phyloP scores from a whole-genome alignment of 345 rosid species.

The Eucalyptus erythrocorys region DNA sequence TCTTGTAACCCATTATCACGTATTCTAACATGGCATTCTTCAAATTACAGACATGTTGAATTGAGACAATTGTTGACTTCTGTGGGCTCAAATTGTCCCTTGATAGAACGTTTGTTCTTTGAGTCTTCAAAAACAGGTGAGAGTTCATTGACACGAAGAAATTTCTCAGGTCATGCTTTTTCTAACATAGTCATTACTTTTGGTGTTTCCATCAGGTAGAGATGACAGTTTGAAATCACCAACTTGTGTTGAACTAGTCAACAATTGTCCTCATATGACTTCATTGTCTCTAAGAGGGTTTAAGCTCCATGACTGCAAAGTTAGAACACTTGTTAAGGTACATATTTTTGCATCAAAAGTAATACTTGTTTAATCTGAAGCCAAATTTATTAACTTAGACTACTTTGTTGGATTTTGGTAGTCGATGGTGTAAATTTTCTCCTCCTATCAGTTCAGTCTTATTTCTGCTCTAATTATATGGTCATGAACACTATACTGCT shows the following conservation, averaged over 20 bases:
- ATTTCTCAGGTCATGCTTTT: constrained; percentile 2
- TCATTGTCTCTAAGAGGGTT: constrained; percentile 82
- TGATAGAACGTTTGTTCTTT: constrained; percentile 65
- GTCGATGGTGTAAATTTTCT: not conserved
- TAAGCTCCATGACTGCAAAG: constrained; percentile 53
- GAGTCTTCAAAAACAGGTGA: constrained; percentile 63
- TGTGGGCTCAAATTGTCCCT: constrained; percentile 45
- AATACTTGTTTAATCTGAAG: not conserved
- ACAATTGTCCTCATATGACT: constrained; percentile 53
- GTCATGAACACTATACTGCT: not conserved
- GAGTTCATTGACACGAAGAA: not conserved
- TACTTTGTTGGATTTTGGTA: not conserved
- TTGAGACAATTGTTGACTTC: constrained; percentile 50
- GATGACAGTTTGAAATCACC: constrained; percentile 55
- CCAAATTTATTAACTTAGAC: not conserved
- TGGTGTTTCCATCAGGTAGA: constrained; percentile 32
- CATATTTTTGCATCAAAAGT: not conserved
- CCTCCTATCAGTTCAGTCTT: not conserved
- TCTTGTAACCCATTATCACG: not conserved
- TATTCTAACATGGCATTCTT: not conserved
- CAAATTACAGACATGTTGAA: constrained; percentile 43
- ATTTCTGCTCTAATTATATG: not conserved
- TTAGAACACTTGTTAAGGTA: constrained; percentile 62
- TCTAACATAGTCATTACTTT: not conserved
- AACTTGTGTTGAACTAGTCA: constrained; percentile 56